Evolutionary conservation across 2,329 filamentous ascomycete species (phyloP), one percentile per base, ranked within the genome.

Genomic region (Phialocephala subalpina): DNA sequence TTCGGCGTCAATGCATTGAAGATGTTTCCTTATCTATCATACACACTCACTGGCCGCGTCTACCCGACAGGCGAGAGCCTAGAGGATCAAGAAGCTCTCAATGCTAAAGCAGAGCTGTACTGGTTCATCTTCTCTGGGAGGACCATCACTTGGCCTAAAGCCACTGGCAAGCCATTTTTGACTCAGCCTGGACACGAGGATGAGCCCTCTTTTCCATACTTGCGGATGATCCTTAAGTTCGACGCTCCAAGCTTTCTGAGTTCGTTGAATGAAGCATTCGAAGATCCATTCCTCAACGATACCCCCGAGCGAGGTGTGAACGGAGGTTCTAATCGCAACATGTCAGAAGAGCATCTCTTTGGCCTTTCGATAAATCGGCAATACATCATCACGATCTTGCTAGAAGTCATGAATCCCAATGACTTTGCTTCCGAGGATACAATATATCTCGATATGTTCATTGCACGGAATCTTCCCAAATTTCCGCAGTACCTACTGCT

Each of bases 401-500:
- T 97, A 12, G 94, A 97, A 77, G 90, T 97, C 33, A 97, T 99
- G 93, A 92, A 90, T 58, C 81, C 88, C 0, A 82, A 85, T 3
- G 88, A 92, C 56, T 98, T 97, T 78, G 86, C 89, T 0, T 80
- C 89, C 0, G 88, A 92, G 67, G 94, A 98, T 75, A 94, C 92
- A 14, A 92, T 99, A 63, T 99, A 97, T 78, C 86, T 99, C 53
- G 94, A 99, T 79, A 99, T 99, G 94, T 99, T 99, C 75, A 92
- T 99, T 76, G 95, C 96, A 20, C 89, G 96, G 63, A 99, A 97
- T 76, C 81, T 99, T 58, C 93, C 97, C 3, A 99, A 99, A 77
- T 99, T 97, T 75, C 94, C 94, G 0, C 95, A 98, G 76, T 97
- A 97, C 74, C 90, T 99, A 59, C 86, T 98, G 12, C 87, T 99